A percentile compares a stretch with the other conserved stretches of the same genome.
These are phyloP conservation scores for Kernera saxatilis DNA, from an alignment of 345 rosid genomes.

Conservation along the genomic window DNA sequence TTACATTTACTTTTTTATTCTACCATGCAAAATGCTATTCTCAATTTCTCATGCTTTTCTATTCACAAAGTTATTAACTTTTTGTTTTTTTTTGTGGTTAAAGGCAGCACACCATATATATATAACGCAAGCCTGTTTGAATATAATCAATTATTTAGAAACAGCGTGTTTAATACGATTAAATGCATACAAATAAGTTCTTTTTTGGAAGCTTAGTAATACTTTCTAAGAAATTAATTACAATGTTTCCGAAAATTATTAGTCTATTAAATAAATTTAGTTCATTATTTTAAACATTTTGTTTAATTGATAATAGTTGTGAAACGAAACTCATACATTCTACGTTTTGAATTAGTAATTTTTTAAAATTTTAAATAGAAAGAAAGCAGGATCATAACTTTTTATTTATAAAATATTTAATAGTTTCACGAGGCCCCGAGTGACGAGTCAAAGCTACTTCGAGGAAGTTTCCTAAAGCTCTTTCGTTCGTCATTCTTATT, in stretches of 20 bases:
- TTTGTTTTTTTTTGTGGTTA: background rate
- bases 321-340: too few species aligned
- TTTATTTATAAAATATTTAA: background rate
- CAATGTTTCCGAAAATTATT: too few species aligned
- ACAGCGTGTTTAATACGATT: background rate
- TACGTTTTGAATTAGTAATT: background rate
- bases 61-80: background rate
- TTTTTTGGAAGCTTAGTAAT: background rate
- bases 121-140: background rate
- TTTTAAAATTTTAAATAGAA: background rate
- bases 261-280: too few species aligned
- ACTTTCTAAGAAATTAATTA: background rate
- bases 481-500: background rate
- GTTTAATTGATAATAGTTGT: background rate
- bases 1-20: too few species aligned
- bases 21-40: too few species aligned
- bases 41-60: background rate
- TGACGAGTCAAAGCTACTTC: constrained; percentile 20
- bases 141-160: too few species aligned
- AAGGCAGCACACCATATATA: background rate
- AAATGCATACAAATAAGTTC: too few species aligned
- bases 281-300: background rate
- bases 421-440: background rate
- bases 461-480: constrained; percentile 14
- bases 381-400: background rate